phyloP scores from a whole-genome alignment of 768 basidiomycete genomes.

The Amanita molliuscula region DNA sequence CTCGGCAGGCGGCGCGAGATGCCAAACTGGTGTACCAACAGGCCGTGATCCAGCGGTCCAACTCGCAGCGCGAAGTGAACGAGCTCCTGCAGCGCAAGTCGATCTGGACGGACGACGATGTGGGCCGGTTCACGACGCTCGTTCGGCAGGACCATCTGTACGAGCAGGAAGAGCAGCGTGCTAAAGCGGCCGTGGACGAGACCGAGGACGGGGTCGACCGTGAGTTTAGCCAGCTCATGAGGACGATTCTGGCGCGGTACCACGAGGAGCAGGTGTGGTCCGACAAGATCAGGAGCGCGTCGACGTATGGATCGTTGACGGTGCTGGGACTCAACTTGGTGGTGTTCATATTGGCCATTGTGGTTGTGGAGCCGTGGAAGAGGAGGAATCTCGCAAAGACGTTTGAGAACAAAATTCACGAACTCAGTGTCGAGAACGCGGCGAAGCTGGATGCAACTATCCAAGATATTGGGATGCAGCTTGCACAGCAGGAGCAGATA shows the following conservation, averaged over 20 bases:
- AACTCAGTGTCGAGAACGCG: conserved; percentile 48
- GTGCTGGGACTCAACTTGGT: conserved; percentile 82
- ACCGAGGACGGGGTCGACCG: conserved; percentile 77
- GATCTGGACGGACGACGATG: conserved; percentile 84
- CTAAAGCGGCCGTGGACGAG: conserved; percentile 56
- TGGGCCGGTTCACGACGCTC: conserved; percentile 78
- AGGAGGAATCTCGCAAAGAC: conserved; percentile 76
- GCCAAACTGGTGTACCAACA: conserved; percentile 72
- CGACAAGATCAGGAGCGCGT: conserved; percentile 93
- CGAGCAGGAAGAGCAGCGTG: conserved; percentile 66
- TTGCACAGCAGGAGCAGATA: conserved; percentile 35
- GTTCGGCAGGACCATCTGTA: conserved; percentile 85
- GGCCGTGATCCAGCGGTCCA: conserved; percentile 71
- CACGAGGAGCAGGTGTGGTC: conserved; percentile 99
- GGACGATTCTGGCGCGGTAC: conserved; percentile 80
- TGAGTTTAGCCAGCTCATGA: conserved; percentile 83
- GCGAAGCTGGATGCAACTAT: conserved; percentile 37
- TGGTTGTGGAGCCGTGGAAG: conserved; percentile 96
- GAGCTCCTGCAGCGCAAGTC: conserved; percentile 91
- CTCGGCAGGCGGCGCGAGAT: conserved; percentile 54
- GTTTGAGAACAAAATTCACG: conserved; percentile 77
- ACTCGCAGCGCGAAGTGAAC: conserved; percentile 92
- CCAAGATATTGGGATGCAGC: conserved; percentile 33
- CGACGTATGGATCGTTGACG: conserved; percentile 85
- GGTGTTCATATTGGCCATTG: conserved; percentile 84